Base-by-base conservation (phyloP, 208 protist species). In the Jaenimonas drosophilae region DNA sequence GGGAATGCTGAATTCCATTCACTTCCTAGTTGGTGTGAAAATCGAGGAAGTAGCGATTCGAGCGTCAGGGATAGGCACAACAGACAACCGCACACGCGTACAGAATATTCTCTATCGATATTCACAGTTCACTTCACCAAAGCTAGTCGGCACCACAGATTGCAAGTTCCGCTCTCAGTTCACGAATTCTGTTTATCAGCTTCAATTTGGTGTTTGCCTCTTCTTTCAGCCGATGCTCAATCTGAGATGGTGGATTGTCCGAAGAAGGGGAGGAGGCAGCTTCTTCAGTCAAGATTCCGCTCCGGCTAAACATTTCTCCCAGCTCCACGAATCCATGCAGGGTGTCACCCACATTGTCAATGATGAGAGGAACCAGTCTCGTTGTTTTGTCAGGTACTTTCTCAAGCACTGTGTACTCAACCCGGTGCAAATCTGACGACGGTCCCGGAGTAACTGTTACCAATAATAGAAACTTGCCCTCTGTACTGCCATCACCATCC, bases 321-420 rank as follows among this genome's bases (percentile, higher is more conserved):
- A 88, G 41, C 39, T 61, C 64, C 12, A 62, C 62, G 41, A 88
- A 88, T 2, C 54, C 65, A 3, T 51, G 48, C 40, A 88, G 34
- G 24, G 70, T 69, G 27, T 79, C 68, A 14, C 81, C 62, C 14
- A 84, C 47, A 42, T 84, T 88, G 45, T 84, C 67, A 30, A 81
- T 33, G 16, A 59, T 64, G n/a, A 83, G 32, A 11, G 64, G 63
- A 23, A 81, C 40, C 0, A 54, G 36, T 0, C 33, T 16, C 0
- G 11, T 17, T 16, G 44, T 37, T 14, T 19, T 12, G 14, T 37
- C 3, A 33, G 42, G 4, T 44, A 32, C 16, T 12, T 44, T 31
- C 25, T 62, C 48, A 59, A 74, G 69, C 12, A 64, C 59, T 46
- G 41, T 68, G 28, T 68, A 75, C 20, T 72, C 65, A 0, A 75